Base-by-base conservation (phyloP, 306 rosid genomes). In the Acacia acuminata region DNA sequence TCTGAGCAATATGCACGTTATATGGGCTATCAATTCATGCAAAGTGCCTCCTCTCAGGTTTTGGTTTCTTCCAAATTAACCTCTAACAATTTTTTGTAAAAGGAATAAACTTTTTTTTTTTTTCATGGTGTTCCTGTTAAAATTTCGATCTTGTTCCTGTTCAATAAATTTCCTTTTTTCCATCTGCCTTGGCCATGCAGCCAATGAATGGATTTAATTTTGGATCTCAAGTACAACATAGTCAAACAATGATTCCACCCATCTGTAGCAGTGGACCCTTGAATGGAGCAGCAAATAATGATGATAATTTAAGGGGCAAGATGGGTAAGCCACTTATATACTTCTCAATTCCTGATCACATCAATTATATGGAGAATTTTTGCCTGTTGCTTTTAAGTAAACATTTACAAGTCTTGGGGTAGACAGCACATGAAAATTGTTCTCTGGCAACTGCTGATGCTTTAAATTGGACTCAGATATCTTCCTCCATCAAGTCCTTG, bases 1-100 rank as follows among this genome's bases (percentile, higher is more conserved):
- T 90, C 89, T 10, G 98, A 94, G 78, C 96, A 94, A 63, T 91
- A 84, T 19, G 89, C 94, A 0, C 91, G 93, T 74, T 91, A 83
- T 81, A 85, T 94, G 94, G 89, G 92, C 15, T 90, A 92, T 83
- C 97, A 92, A 61, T 89, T 89, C 6, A 87, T 92, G 94, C 98
- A 92, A 87, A 87, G 85, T 43, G 75, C 92, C 68, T 83, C 92
- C 68, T 83, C 97, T 61, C 98, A 92, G 93, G 98, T 94, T 48
- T 15, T 48, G 75, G 16, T 68, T 88, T 73, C 64, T 75, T 75
- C 45, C 74, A 55, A 48, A 24, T 73, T 20, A 40, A 73, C 34
- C 71, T 15, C 48, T 50, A 22, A 30, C 78, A 47, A 9, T 51
- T 48, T n/a, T 48, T 27, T 4, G 1, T 3, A 11, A 27, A 27